A percentile compares a stretch with the other conserved stretches of the same genome.
phyloP scores from a whole-genome alignment of 768 basidiomycete genomes.

The Leccinum rimulosum region DNA sequence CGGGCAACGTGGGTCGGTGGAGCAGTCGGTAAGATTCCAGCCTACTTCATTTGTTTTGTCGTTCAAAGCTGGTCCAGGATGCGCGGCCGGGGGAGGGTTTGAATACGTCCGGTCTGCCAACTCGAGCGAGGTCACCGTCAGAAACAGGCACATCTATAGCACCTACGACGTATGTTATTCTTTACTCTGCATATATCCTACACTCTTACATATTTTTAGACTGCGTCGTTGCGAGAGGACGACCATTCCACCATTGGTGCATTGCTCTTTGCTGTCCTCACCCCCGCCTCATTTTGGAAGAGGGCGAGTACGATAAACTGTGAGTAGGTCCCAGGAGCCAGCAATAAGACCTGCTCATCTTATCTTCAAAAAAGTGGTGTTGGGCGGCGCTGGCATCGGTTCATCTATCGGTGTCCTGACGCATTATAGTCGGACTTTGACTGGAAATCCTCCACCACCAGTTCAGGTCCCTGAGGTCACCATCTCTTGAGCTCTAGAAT shows the following conservation, averaged over 20 bases:
- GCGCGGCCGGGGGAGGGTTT: constrained; percentile 50
- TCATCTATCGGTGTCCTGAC: constrained; percentile 56
- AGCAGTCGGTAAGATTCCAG: constrained; percentile 38
- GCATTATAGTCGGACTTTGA: constrained; percentile 52
- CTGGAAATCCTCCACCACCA: constrained; percentile 51
- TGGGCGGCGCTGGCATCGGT: constrained; percentile 72
- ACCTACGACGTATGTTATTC: constrained; percentile 54
- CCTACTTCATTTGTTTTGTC: background rate
- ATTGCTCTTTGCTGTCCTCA: constrained; percentile 58
- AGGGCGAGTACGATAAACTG: constrained; percentile 59
- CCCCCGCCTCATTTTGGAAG: constrained; percentile 73
- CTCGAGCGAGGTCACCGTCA: constrained; percentile 48
- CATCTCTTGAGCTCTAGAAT: constrained; percentile 7
- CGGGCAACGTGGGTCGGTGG: constrained; percentile 77
- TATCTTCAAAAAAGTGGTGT: constrained; percentile 45
- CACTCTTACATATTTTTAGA: constrained; percentile 37
- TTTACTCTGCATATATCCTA: background rate
- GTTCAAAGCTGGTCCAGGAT: constrained; percentile 21
- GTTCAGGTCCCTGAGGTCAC: constrained; percentile 35
- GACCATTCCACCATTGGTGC: constrained; percentile 78
- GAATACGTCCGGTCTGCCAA: constrained; percentile 60
- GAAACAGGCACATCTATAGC: constrained; percentile 46
- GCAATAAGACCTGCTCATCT: background rate
- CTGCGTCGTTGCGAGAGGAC: constrained; percentile 55
- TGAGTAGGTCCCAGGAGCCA: constrained; percentile 32